Conservation (phyloP, 805 yeast species). For the Spathaspora gorwiae region DNA sequence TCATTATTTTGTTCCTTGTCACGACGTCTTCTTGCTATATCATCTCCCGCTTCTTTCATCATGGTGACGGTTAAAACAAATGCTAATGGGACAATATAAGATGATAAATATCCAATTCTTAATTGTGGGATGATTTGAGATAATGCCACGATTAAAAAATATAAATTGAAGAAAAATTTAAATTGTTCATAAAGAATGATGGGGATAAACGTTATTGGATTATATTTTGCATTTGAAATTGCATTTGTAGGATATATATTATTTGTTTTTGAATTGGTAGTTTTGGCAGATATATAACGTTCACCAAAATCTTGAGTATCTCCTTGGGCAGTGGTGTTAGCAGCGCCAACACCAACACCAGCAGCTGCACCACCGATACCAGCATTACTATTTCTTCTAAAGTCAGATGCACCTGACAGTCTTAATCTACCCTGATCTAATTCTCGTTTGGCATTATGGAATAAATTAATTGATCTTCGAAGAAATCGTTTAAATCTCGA, state of each 20-base stretch:
- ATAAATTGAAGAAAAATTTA: constrained; percentile 91
- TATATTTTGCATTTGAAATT: constrained; percentile 90
- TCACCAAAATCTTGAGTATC: constrained; percentile 19
- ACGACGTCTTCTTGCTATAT: constrained; percentile 81
- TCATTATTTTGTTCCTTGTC: constrained; percentile 88
- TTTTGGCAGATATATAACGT: constrained; percentile 38
- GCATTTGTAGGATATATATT: constrained; percentile 59
- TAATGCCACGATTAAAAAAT: constrained; percentile 87
- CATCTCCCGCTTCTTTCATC: constrained; percentile 95
- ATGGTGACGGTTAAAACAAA: constrained; percentile 90
- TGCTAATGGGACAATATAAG: constrained; percentile 90
- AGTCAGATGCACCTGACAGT: constrained; percentile 7
- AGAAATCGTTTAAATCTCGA: constrained; percentile 8
- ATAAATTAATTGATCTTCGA: constrained; percentile 12
- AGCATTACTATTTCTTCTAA: constrained; percentile 15
- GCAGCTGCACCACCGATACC: constrained; percentile 19
- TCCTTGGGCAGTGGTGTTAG: constrained; percentile 10
- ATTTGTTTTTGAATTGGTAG: constrained; percentile 21
- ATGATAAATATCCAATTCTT: constrained; percentile 87
- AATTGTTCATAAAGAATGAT: constrained; percentile 89
- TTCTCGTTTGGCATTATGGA: constrained; percentile 22
- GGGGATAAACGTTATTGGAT: constrained; percentile 83
- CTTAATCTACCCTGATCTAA: constrained; percentile 20
- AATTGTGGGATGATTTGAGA: constrained; percentile 88
- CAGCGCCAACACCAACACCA: constrained; percentile 17